A percentile compares a stretch with the other conserved stretches of the same genome.
Conservation (phyloP, 345 rosid species). For the Balakata baccata region DNA sequence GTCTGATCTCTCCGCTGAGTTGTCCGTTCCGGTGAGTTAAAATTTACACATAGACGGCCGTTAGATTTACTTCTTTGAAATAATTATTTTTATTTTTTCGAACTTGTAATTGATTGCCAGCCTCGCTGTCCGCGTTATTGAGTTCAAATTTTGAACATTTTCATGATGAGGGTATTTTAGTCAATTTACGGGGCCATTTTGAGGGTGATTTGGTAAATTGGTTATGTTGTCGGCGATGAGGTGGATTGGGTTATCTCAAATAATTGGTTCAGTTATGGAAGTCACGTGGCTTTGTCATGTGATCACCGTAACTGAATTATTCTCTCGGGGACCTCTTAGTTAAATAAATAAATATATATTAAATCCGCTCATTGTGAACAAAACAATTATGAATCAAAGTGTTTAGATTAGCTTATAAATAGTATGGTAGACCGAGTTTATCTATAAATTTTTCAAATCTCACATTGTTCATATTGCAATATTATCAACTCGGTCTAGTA, state of each 20-base stretch:
- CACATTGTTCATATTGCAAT: too few relatives aligned
- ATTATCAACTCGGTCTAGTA: too few relatives aligned
- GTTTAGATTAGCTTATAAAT: too few relatives aligned
- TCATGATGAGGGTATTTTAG: conserved; percentile 9
- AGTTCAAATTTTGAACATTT: conserved; percentile 1
- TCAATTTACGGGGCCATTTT: not conserved
- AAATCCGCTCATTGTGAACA: too few relatives aligned
- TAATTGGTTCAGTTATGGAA: conserved; percentile 22
- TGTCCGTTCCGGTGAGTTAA: conserved; percentile 81
- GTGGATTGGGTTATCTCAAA: conserved; percentile 15
- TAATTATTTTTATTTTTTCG: too few relatives aligned
- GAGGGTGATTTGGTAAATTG: conserved; percentile 14
- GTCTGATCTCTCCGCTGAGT: conserved; percentile 67
- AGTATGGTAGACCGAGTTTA: too few relatives aligned
- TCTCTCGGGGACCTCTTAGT: not conserved
- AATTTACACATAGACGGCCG: conserved; percentile 8
- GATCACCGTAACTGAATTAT: conserved; percentile 12
- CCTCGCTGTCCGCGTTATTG: not conserved
- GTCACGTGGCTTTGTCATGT: conserved; percentile 47
- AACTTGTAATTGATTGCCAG: not conserved
- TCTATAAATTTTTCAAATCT: too few relatives aligned
- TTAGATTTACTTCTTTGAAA: too few relatives aligned
- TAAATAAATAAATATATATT: too few relatives aligned
- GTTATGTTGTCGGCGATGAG: conserved; percentile 29
- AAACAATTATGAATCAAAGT: too few relatives aligned